Evolutionary conservation across 2,329 filamentous ascomycete genomes (phyloP).

Genomic region (Neopestalotiopsis clavispora): DNA sequence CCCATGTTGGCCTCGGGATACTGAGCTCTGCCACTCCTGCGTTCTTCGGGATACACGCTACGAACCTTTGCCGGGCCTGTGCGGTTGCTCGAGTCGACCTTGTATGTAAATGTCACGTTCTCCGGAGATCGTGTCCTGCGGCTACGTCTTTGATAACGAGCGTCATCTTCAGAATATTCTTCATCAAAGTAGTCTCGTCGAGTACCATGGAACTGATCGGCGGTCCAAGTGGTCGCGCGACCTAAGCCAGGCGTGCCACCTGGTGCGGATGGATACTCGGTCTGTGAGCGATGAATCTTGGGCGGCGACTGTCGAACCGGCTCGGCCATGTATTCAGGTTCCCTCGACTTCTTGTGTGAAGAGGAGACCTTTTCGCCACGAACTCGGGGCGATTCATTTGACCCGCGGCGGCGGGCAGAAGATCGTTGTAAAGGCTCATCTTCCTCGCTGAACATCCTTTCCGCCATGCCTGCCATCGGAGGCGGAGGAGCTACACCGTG

Average conservation of each 20-base stretch:
- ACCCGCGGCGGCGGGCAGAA: slow-evolving; percentile 32
- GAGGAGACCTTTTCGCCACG: slow-evolving; percentile 16
- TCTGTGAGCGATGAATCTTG: slow-evolving; percentile 14
- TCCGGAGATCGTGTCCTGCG: slow-evolving; percentile 18
- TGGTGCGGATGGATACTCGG: slow-evolving; percentile 19
- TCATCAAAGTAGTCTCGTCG: slow-evolving; percentile 16
- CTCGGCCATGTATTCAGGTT: background rate
- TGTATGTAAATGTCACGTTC: slow-evolving; percentile 19
- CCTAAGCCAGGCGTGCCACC: slow-evolving; percentile 8
- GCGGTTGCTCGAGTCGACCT: slow-evolving; percentile 11
- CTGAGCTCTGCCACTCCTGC: background rate
- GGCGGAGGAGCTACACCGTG: slow-evolving; percentile 27
- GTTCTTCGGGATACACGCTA: background rate
- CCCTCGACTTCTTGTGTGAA: slow-evolving; percentile 25
- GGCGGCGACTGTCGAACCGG: slow-evolving; percentile 16
- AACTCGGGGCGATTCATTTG: slow-evolving; percentile 30
- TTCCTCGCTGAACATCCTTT: slow-evolving; percentile 27
- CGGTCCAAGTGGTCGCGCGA: slow-evolving; percentile 17
- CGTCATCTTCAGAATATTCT: slow-evolving; percentile 18
- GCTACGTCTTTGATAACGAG: slow-evolving; percentile 3
- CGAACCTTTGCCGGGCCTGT: background rate
- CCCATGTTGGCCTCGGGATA: slow-evolving; percentile 13
- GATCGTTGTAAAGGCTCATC: slow-evolving; percentile 32
- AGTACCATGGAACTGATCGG: slow-evolving; percentile 11
- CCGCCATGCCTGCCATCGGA: slow-evolving; percentile 23